phyloP scores from a whole-genome alignment of 2,329 filamentous ascomycete species.

The Colletotrichum sidae region DNA sequence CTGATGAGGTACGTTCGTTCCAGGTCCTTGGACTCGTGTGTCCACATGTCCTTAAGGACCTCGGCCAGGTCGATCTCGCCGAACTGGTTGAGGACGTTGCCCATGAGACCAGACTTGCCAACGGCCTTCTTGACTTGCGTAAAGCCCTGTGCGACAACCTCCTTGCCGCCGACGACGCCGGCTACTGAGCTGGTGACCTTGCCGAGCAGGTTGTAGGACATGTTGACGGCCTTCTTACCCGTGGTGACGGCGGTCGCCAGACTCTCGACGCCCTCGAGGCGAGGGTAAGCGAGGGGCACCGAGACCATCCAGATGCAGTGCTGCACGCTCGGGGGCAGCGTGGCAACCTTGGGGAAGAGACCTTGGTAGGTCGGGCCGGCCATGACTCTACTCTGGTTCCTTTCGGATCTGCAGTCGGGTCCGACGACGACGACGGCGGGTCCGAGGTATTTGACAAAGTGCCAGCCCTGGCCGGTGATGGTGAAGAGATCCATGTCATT shows the following conservation, averaged over 20 bases:
- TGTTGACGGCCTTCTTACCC: constrained; percentile 96
- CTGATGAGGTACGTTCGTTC: constrained; percentile 97
- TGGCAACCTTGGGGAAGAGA: constrained; percentile 93
- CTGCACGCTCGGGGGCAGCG: constrained; percentile 90
- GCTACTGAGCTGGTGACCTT: constrained; percentile 96
- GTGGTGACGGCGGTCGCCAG: constrained; percentile 91
- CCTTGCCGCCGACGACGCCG: constrained; percentile 94
- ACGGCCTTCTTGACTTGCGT: constrained; percentile 96
- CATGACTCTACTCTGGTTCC: constrained; percentile 91
- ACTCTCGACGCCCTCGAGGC: constrained; percentile 90
- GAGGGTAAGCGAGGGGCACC: constrained; percentile 90
- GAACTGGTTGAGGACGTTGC: constrained; percentile 93
- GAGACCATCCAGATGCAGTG: constrained; percentile 98
- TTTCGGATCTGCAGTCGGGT: constrained; percentile 90
- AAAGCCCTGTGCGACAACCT: constrained; percentile 92
- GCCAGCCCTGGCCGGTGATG: constrained; percentile 96
- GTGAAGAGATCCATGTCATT: constrained; percentile 95
- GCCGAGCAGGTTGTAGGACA: constrained; percentile 94
- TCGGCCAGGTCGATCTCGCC: constrained; percentile 95
- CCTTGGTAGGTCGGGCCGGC: constrained; percentile 97
- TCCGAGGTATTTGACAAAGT: constrained; percentile 96
- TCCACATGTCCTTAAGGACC: constrained; percentile 97
- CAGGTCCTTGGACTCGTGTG: constrained; percentile 96
- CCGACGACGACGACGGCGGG: constrained; percentile 91
- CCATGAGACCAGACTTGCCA: constrained; percentile 95